Conservation (phyloP, 352 stramenopile species). For the Phytophthora citricola region DNA sequence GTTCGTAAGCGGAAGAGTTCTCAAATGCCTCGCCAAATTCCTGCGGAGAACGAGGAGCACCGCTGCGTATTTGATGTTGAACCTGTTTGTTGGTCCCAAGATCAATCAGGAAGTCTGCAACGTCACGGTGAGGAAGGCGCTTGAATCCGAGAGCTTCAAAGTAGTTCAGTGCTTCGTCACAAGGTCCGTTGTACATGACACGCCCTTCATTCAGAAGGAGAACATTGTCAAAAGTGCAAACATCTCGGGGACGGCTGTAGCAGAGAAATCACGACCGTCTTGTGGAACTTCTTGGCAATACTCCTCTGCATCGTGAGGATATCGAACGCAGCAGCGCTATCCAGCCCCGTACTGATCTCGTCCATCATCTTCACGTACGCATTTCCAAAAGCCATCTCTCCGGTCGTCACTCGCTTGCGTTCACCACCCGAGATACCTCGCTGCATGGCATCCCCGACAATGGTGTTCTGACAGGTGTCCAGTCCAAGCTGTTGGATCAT, state of each 20-base stretch:
- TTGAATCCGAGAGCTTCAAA: slow-evolving; percentile 27
- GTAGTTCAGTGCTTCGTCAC: slow-evolving; percentile 5
- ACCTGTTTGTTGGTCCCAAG: slow-evolving; percentile 49
- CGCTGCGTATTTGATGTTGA: slow-evolving; percentile 31
- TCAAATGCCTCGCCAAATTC: slow-evolving; percentile 22
- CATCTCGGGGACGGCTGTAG: slow-evolving; percentile 30
- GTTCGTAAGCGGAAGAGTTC: background rate
- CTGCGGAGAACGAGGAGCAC: slow-evolving; percentile 9
- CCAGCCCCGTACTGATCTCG: slow-evolving; percentile 28
- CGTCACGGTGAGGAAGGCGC: slow-evolving; percentile 39
- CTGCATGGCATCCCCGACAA: slow-evolving; percentile 38
- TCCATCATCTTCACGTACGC: slow-evolving; percentile 32
- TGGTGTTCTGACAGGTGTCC: slow-evolving; percentile 22
- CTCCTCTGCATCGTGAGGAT: slow-evolving; percentile 26
- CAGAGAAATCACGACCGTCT: slow-evolving; percentile 28
- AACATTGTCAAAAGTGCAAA: slow-evolving; percentile 30
- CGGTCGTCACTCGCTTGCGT: slow-evolving; percentile 69
- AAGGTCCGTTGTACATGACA: slow-evolving; percentile 20
- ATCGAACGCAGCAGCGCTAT: slow-evolving; percentile 26
- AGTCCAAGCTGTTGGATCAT: slow-evolving; percentile 25
- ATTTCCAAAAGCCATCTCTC: slow-evolving; percentile 82
- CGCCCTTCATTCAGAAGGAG: slow-evolving; percentile 21
- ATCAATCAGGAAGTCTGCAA: slow-evolving; percentile 62
- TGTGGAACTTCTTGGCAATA: slow-evolving; percentile 31
- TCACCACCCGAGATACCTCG: slow-evolving; percentile 73